Evolutionary conservation across 2,329 filamentous ascomycete genomes (phyloP).

Genomic region (Fusarium proliferatum): DNA sequence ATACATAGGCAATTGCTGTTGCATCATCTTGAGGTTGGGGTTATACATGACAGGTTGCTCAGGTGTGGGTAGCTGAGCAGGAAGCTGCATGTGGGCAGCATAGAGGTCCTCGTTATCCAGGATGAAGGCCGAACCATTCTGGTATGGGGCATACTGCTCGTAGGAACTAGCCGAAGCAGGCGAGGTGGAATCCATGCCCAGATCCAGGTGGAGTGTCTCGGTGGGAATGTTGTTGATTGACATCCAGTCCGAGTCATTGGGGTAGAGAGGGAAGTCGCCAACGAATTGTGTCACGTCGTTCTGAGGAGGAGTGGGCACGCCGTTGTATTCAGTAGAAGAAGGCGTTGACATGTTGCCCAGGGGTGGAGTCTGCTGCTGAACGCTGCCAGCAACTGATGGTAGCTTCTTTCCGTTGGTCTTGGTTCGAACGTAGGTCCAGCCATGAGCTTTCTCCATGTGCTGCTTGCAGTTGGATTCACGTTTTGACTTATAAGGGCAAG

Average conservation of each 20-base stretch:
- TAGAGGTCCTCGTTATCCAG: slow-evolving; percentile 72
- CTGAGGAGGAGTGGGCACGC: slow-evolving; percentile 68
- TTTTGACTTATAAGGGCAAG: slow-evolving; percentile 94
- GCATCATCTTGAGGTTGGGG: slow-evolving; percentile 53
- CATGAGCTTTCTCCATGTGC: slow-evolving; percentile 97
- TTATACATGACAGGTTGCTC: slow-evolving; percentile 53
- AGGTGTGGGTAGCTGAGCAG: slow-evolving; percentile 57
- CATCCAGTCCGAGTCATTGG: slow-evolving; percentile 59
- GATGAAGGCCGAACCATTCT: slow-evolving; percentile 70
- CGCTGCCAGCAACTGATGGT: slow-evolving; percentile 57
- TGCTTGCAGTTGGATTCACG: slow-evolving; percentile 97
- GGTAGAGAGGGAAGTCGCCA: slow-evolving; percentile 62
- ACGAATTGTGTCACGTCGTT: slow-evolving; percentile 53
- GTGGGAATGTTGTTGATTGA: slow-evolving; percentile 47
- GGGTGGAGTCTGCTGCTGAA: slow-evolving; percentile 66
- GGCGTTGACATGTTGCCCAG: slow-evolving; percentile 73
- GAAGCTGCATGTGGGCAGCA: slow-evolving; percentile 66
- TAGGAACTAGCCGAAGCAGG: slow-evolving; percentile 53
- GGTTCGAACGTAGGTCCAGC: slow-evolving; percentile 89
- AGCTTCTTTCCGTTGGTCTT: slow-evolving; percentile 86
- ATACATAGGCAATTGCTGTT: slow-evolving; percentile 54
- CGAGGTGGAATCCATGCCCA: slow-evolving; percentile 53
- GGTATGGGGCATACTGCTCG: slow-evolving; percentile 70
- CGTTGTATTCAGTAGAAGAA: slow-evolving; percentile 62
- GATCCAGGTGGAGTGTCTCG: slow-evolving; percentile 55